Percentiles rank a stretch among this genome's conserved stretches.
Conservation (phyloP, 2,329 filamentous ascomycete species). For the Aspergillus ruber region DNA sequence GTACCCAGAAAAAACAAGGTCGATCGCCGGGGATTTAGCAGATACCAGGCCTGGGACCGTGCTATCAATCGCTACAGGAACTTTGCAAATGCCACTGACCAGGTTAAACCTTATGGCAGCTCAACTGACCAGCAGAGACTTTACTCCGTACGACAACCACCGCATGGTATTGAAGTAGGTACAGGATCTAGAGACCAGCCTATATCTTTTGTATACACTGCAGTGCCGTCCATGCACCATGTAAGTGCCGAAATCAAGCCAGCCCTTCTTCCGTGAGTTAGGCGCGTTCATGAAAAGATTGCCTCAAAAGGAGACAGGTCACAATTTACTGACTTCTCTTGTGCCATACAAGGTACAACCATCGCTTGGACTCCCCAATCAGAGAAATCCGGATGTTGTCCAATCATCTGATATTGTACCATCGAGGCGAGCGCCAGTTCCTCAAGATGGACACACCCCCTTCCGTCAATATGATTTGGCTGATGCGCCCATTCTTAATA, state of each 20-base stretch:
- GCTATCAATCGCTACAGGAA: slow-evolving; percentile 36
- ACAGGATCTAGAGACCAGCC: slow-evolving; percentile 8
- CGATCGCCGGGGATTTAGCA: slow-evolving; percentile 40
- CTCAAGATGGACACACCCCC: slow-evolving; percentile 12
- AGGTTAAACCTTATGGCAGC: slow-evolving; percentile 6
- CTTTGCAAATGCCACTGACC: slow-evolving; percentile 13
- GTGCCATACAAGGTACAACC: slow-evolving; percentile 17
- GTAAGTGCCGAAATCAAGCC: slow-evolving; percentile 12
- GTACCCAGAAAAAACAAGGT: slow-evolving; percentile 26
- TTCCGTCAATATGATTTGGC: slow-evolving; percentile 11
- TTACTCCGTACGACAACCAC: slow-evolving; percentile 12
- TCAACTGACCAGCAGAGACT: slow-evolving; percentile 11
- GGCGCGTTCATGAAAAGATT: background rate
- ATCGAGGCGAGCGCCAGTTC: slow-evolving; percentile 14
- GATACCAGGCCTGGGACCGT: slow-evolving; percentile 43
- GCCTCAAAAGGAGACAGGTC: background rate
- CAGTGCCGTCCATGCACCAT: slow-evolving; percentile 10
- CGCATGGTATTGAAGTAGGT: slow-evolving; percentile 9
- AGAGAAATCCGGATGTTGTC: slow-evolving; percentile 14
- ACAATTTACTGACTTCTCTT: slow-evolving; percentile 20
- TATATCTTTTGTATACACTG: slow-evolving; percentile 7
- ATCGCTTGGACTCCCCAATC: slow-evolving; percentile 11
- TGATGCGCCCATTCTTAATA: slow-evolving; percentile 25
- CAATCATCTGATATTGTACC: slow-evolving; percentile 16
- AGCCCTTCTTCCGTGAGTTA: background rate